These are phyloP conservation scores for Paraphoma sp. DNA, from an alignment of 2,329 filamentous ascomycete species.

Conservation along the genomic window DNA sequence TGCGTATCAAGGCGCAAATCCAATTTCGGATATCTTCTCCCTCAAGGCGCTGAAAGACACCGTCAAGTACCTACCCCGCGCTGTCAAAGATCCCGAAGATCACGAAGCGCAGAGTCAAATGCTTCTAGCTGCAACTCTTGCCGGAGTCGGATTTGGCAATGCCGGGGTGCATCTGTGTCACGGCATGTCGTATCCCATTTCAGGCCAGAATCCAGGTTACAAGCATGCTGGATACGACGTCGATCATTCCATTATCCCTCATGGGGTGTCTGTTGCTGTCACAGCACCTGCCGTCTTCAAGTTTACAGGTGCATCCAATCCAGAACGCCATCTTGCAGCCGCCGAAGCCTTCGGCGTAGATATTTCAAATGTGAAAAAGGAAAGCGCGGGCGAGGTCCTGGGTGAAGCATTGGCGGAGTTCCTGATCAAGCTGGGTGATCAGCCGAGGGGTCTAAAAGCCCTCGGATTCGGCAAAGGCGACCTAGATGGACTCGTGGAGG, in stretches of 20 bases:
- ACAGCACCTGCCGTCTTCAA: conserved; percentile 92
- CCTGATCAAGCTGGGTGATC: conserved; percentile 82
- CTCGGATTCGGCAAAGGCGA: conserved; percentile 80
- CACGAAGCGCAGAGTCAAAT: conserved; percentile 93
- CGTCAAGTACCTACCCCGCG: conserved; percentile 89
- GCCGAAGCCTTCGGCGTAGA: conserved; percentile 93
- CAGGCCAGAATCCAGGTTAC: conserved; percentile 91
- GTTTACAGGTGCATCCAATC: conserved; percentile 91
- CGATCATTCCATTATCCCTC: conserved; percentile 81
- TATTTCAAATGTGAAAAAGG: conserved; percentile 82
- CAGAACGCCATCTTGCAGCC: conserved; percentile 86
- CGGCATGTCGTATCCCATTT: conserved; percentile 98
- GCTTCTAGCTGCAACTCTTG: conserved; percentile 91
- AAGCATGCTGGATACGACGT: conserved; percentile 87
- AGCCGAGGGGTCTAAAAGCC: conserved; percentile 83
- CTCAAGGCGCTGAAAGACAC: conserved; percentile 82
- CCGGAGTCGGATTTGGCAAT: conserved; percentile 96
- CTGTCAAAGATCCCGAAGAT: conserved; percentile 87
- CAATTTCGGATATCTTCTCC: conserved; percentile 97
- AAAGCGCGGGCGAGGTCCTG: conserved; percentile 88
- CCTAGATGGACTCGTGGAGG: conserved; percentile 86
- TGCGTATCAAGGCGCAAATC: conserved; percentile 96
- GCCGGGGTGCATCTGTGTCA: conserved; percentile 91
- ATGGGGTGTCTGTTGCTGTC: conserved; percentile 94
- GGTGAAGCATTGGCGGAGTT: conserved; percentile 84